Base-by-base conservation (phyloP, 768 basidiomycete genomes). In the Nevesoporus exiguus region DNA sequence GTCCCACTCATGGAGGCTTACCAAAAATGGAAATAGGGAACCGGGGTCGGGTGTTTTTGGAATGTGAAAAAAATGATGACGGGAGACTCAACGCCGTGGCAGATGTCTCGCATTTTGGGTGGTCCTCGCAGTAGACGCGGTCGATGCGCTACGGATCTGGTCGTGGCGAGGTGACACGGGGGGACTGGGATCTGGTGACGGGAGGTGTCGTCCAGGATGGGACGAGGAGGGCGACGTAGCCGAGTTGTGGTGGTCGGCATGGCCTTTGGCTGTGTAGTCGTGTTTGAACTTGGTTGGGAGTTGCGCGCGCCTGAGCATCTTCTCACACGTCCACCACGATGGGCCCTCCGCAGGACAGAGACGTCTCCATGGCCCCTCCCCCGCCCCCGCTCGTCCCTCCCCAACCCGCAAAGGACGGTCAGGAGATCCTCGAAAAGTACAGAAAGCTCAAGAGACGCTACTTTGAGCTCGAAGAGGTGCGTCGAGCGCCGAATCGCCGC, bases 381-480 rank as follows among this genome's bases (percentile, higher is more conserved):
- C 74, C 73, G 21, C 60, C 72, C 30, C 60, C 72, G 14, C 73
- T 75, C 60, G 54, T 66, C 49, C 63, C 66, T 17, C 66, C 71
- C 10, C 71, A 66, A 29, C 49, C 66, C 15, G 6, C 43, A 17
- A 76, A 73, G 49, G 77, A 80, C 54, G 62, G 55, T 47, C 76
- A 75, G 47, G 84, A 84, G 47, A 66, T 77, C 57, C 61, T 63
- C 44, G 85, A 86, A 72, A 88, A 86, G 69, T 85, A 86, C 68
- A 74, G 72, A 55, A 80, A 77, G 59, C 74, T 88, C 49, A 90
- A 90, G 66, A 71, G 82, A 40, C 80, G 81, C 37, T 85, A 80
- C 66, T 78, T 79, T 58, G 84, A 86, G 50, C 78, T 88, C 39
- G 84, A 88, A 61, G 82, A 88, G 80, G 88, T 88, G 50, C 61